Conservation (phyloP, 1,284 basidiomycete species). For the Ustilago trichophora region DNA sequence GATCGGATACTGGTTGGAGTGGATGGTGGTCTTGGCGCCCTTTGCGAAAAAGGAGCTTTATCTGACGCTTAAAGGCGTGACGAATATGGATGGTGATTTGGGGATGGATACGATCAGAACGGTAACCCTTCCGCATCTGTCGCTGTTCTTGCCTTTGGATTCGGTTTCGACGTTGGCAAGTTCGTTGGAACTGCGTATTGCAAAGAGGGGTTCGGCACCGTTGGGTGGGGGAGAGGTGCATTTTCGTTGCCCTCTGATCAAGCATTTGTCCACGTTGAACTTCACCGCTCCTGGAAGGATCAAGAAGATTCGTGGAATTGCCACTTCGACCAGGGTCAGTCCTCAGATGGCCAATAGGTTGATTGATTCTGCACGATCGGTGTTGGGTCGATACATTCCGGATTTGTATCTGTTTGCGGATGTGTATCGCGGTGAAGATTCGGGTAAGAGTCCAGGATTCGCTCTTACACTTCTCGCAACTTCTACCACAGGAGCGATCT, state of each 20-base stretch:
- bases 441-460: constrained; percentile 96
- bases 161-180: constrained; percentile 44
- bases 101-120: constrained; percentile 85
- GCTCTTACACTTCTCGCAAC: constrained; percentile 89
- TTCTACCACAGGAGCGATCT: constrained; percentile 87
- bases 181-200: constrained; percentile 74
- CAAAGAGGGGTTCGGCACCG: constrained; percentile 89
- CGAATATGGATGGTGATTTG: constrained; percentile 74
- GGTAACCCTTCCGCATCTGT: constrained; percentile 88
- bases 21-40: constrained; percentile 86
- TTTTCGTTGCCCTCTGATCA: constrained; percentile 90
- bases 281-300: constrained; percentile 90
- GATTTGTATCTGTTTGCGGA: constrained; percentile 99
- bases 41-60: constrained; percentile 89
- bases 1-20: constrained; percentile 93
- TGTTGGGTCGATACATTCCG: constrained; percentile 95
- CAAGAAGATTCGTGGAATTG: constrained; percentile 92
- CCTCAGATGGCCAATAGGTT: constrained; percentile 97
- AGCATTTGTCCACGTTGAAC: constrained; percentile 82
- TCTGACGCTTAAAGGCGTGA: constrained; percentile 85
- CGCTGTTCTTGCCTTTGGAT: constrained; percentile 73
- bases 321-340: constrained; percentile 79
- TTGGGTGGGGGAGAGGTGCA: constrained; percentile 91
- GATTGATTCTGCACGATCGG: constrained; percentile 89
- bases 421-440: constrained; percentile 96